Evolutionary conservation across 768 basidiomycete genomes (phyloP).

Genomic region (Kwoniella europaea): DNA sequence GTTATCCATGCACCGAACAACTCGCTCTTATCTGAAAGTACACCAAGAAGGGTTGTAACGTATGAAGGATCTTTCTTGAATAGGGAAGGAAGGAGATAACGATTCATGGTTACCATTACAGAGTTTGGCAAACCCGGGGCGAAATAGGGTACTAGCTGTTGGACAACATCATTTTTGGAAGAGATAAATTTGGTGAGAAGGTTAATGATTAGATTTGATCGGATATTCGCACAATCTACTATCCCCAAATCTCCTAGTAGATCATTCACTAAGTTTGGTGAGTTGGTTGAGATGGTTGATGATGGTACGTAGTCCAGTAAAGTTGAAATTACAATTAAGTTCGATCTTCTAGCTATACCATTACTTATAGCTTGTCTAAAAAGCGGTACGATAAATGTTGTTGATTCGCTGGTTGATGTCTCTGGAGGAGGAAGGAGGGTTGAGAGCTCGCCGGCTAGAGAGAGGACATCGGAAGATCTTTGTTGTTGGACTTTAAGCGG

Average conservation of each 20-base stretch:
- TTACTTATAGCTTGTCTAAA: constrained; percentile 21
- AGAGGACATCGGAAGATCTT: constrained; percentile 33
- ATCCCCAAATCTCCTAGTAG: constrained; percentile 29
- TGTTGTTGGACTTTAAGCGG: constrained; percentile 27
- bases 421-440: constrained; percentile 3
- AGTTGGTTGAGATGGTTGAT: constrained; percentile 15
- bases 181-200: constrained; percentile 16
- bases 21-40: constrained; percentile 5
- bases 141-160: constrained; percentile 35
- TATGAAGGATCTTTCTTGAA: constrained; percentile 29
- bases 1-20: constrained; percentile 43
- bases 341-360: constrained; percentile 24
- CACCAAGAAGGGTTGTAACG: constrained; percentile 13
- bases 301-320: constrained; percentile 29
- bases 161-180: constrained; percentile 4
- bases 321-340: constrained; percentile 22
- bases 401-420: constrained; percentile 10
- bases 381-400: constrained; percentile 34
- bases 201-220: constrained; percentile 30
- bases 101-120: constrained; percentile 34
- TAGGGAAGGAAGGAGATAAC: constrained; percentile 45
- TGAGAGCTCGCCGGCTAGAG: constrained; percentile 18
- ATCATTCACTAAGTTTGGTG: constrained; percentile 16
- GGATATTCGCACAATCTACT: constrained; percentile 25
- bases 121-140: constrained; percentile 12